A percentile compares a stretch with the other conserved stretches of the same genome.
Evolutionary conservation across 129 eudicot genomes (phyloP).

Genomic region (Erigeron canadensis): DNA sequence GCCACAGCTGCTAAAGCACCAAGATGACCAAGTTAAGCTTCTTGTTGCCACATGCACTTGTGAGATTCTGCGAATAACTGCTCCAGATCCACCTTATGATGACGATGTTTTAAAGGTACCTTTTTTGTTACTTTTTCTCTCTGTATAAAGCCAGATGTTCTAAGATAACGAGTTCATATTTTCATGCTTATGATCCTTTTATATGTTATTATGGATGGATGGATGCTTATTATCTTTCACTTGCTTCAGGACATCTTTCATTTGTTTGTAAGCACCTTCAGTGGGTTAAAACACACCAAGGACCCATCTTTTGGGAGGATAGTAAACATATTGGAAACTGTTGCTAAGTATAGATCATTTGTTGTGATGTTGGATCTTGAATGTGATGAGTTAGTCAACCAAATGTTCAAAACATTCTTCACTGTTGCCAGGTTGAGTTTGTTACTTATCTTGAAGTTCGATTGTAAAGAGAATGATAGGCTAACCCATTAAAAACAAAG

Average conservation of each 20-base stretch:
- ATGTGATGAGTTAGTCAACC: constrained; percentile 83
- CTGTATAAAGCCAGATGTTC: background rate
- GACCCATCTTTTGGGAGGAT: constrained; percentile 84
- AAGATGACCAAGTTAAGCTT: constrained; percentile 78
- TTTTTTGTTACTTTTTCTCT: background rate
- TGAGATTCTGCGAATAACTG: constrained; percentile 93
- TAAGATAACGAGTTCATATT: constrained; percentile 8
- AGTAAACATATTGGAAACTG: constrained; percentile 73
- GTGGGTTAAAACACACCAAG: constrained; percentile 66
- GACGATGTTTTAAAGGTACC: constrained; percentile 80
- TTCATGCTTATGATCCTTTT: constrained; percentile 14
- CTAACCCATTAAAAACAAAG: background rate
- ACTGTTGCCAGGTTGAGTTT: constrained; percentile 68
- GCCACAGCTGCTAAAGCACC: constrained; percentile 82
- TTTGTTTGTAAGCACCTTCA: constrained; percentile 81
- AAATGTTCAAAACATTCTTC: constrained; percentile 76
- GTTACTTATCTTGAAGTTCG: constrained; percentile 2
- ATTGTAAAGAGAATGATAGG: background rate
- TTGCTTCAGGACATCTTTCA: constrained; percentile 72
- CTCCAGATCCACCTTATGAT: constrained; percentile 94
- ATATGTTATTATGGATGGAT: constrained; percentile 9
- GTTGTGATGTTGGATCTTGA: constrained; percentile 98
- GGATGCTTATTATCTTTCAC: background rate
- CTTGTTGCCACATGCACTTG: constrained; percentile 90
- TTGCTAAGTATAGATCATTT: constrained; percentile 93